A percentile compares a stretch with the other conserved stretches of the same genome.
Conservation (phyloP, 2,329 filamentous ascomycete species). For the Paecilomyces sp. region DNA sequence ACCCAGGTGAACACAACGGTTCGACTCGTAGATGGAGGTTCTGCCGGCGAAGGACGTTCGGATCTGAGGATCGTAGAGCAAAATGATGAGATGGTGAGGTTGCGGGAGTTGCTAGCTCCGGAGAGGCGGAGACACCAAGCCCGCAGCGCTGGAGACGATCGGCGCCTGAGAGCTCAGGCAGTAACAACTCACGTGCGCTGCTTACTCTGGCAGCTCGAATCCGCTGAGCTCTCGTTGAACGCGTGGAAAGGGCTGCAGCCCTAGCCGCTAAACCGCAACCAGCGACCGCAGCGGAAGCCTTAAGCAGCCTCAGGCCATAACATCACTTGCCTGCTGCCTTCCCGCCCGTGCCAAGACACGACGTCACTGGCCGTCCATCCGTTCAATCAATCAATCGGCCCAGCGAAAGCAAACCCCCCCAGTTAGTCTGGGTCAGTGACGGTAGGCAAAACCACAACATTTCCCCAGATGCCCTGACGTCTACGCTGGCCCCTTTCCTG, state of each 20-base stretch:
- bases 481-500: neutral
- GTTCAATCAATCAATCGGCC: neutral
- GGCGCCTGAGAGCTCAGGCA: slow-evolving; percentile 18
- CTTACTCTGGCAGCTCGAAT: neutral
- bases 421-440: neutral
- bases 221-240: neutral
- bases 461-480: neutral
- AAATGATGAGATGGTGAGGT: slow-evolving; percentile 27
- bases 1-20: slow-evolving; percentile 22
- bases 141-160: slow-evolving; percentile 14
- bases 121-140: slow-evolving; percentile 17
- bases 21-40: slow-evolving; percentile 22
- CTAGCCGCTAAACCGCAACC: slow-evolving; percentile 10
- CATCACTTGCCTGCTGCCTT: neutral
- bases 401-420: neutral
- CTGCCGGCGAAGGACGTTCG: slow-evolving; percentile 4
- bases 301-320: too few species aligned
- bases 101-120: slow-evolving; percentile 13
- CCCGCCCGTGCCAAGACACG: neutral
- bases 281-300: neutral
- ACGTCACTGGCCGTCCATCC: neutral
- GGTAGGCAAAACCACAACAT: neutral
- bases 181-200: neutral
- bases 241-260: slow-evolving; percentile 15
- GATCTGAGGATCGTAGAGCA: slow-evolving; percentile 11